These are phyloP conservation scores for Endocalyx cinctus DNA, from an alignment of 2,329 filamentous ascomycete species.

Conservation along the genomic window DNA sequence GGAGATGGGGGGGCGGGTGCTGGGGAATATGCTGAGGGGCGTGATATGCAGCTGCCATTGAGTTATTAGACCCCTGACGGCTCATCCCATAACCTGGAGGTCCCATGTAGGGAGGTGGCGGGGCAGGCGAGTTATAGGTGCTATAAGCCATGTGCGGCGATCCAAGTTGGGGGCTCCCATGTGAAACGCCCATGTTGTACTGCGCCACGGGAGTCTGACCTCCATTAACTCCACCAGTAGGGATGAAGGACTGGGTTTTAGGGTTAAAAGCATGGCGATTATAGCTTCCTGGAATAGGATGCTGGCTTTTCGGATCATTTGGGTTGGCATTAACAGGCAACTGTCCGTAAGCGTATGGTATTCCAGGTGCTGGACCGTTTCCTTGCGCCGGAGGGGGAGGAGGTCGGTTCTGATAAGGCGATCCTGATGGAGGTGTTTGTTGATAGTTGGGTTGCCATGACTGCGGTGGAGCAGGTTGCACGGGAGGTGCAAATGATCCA, in stretches of 20 bases:
- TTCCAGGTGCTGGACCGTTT: constrained; percentile 24
- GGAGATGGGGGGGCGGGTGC: constrained; percentile 36
- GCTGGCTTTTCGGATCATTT: constrained; percentile 68
- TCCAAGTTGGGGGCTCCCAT: constrained; percentile 50
- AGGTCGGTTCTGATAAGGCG: constrained; percentile 19
- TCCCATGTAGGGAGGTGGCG: constrained; percentile 41
- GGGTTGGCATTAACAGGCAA: constrained; percentile 66
- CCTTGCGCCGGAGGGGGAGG: constrained; percentile 22
- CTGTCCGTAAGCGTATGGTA: constrained; percentile 74
- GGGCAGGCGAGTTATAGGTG: constrained; percentile 41
- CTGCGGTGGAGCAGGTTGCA: constrained; percentile 29
- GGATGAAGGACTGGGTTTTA: constrained; percentile 88
- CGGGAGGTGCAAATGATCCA: constrained; percentile 29
- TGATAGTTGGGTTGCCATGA: constrained; percentile 27
- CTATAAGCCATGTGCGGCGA: constrained; percentile 47
- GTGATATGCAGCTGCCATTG: constrained; percentile 48
- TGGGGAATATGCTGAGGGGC: constrained; percentile 32
- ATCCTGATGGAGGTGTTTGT: constrained; percentile 18
- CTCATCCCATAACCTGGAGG: constrained; percentile 48
- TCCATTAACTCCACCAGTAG: constrained; percentile 49
- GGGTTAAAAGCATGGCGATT: constrained; percentile 88
- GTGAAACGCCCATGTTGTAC: constrained; percentile 44
- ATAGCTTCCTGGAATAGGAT: constrained; percentile 80
- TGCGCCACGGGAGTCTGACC: constrained; percentile 44
- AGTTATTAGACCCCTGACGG: constrained; percentile 52